Conservation (phyloP, 2,329 filamentous ascomycete genomes). For the Paramyrothecium roridum region DNA sequence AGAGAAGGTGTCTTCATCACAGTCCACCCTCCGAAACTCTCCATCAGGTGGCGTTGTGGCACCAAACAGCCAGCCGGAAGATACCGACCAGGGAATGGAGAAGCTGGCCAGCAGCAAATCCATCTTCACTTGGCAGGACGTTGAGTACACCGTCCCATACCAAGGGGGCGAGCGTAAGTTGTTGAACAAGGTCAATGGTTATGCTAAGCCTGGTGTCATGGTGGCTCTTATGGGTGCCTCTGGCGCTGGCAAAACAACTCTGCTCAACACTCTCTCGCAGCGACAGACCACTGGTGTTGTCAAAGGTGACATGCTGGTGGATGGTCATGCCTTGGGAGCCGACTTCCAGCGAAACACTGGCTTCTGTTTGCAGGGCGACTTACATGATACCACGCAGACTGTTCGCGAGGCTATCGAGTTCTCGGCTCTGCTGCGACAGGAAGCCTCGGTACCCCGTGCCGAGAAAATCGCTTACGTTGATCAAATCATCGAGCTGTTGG, state of each 20-base stretch:
- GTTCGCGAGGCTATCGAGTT: constrained; percentile 64
- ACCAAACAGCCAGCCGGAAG: constrained; percentile 1
- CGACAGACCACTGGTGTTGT: constrained; percentile 73
- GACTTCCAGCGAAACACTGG: constrained; percentile 78
- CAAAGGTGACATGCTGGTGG: constrained; percentile 49
- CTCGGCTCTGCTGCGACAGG: constrained; percentile 63
- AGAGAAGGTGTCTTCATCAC: constrained; percentile 12
- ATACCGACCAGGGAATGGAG: constrained; percentile 32
- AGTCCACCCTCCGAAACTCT: neutral
- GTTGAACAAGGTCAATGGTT: constrained; percentile 60
- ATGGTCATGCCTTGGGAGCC: constrained; percentile 44
- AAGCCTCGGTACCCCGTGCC: constrained; percentile 52
- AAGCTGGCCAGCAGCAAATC: constrained; percentile 55
- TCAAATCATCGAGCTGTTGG: constrained; percentile 60
- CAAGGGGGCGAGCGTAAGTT: constrained; percentile 26
- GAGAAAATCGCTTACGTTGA: constrained; percentile 67
- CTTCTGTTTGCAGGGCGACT: constrained; percentile 59
- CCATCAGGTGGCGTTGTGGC: constrained; percentile 10
- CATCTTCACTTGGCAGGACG: constrained; percentile 68
- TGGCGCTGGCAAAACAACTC: constrained; percentile 79
- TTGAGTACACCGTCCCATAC: constrained; percentile 67
- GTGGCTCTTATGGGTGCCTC: constrained; percentile 79
- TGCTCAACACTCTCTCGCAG: constrained; percentile 73
- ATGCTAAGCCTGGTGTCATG: constrained; percentile 76
- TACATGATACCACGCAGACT: constrained; percentile 61